These are phyloP conservation scores for Blepharisma japonicum DNA, from an alignment of 73 alveolate genomes.

Conservation along the genomic window DNA sequence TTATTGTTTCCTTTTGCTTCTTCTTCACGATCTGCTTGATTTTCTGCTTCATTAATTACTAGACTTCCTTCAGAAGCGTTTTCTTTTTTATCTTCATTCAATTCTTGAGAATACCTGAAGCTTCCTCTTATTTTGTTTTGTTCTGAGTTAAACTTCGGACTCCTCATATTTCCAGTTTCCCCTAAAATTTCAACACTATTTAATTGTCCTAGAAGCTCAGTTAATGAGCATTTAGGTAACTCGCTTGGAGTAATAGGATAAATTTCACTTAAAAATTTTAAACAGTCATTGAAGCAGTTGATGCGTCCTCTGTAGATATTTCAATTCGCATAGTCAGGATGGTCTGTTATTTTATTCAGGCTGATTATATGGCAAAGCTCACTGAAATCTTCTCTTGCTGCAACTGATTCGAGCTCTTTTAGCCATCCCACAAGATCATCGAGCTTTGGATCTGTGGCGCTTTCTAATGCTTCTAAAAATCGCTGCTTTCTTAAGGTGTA, in stretches of 20 bases:
- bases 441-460: constrained; percentile 45
- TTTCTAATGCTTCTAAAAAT: constrained; percentile 72
- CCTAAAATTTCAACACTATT: background rate
- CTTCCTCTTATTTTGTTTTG: too few relatives aligned
- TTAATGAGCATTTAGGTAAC: background rate
- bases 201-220: background rate
- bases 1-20: constrained; percentile 5
- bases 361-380: constrained; percentile 67
- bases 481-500: constrained; percentile 82
- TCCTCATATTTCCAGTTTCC: background rate
- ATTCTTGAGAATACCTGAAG: too few relatives aligned
- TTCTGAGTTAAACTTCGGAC: background rate
- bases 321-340: constrained; percentile 69
- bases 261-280: constrained; percentile 25
- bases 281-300: constrained; percentile 54
- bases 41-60: background rate
- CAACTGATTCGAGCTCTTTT: constrained; percentile 56
- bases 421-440: constrained; percentile 45
- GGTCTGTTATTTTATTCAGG: constrained; percentile 49
- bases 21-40: background rate
- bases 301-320: constrained; percentile 64
- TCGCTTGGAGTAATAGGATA: background rate
- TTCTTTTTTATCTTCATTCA: too few relatives aligned
- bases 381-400: constrained; percentile 58
- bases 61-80: too few relatives aligned